phyloP scores from a whole-genome alignment of 164 flowering plant genomes.

The Santalum album region DNA sequence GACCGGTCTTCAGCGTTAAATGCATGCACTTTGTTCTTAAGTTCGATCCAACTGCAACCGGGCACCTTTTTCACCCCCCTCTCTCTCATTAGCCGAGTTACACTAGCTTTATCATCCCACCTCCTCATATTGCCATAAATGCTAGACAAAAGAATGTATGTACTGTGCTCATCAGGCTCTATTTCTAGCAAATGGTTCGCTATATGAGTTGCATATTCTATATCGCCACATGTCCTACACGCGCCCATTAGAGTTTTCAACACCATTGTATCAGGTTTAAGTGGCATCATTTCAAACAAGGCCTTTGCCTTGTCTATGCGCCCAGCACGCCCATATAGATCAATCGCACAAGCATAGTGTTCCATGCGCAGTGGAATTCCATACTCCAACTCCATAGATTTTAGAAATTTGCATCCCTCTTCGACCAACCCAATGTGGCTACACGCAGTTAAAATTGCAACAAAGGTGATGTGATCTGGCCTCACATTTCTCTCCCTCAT shows the following conservation, averaged over 20 bases:
- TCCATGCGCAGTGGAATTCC: slow-evolving; percentile 69
- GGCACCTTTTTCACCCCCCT: slow-evolving; percentile 76
- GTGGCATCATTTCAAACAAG: slow-evolving; percentile 63
- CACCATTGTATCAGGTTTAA: slow-evolving; percentile 65
- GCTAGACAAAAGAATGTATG: slow-evolving; percentile 68
- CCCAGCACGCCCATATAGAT: slow-evolving; percentile 75
- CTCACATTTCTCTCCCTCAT: slow-evolving; percentile 53
- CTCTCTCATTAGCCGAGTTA: slow-evolving; percentile 68
- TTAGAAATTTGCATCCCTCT: slow-evolving; percentile 40
- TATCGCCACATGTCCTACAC: slow-evolving; percentile 62
- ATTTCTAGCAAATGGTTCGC: slow-evolving; percentile 43
- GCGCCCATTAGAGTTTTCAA: slow-evolving; percentile 77
- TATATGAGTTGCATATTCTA: slow-evolving; percentile 48
- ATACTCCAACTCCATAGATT: slow-evolving; percentile 50
- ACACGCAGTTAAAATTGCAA: slow-evolving; percentile 78
- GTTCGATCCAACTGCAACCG: slow-evolving; percentile 91
- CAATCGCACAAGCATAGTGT: slow-evolving; percentile 83
- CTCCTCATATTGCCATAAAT: slow-evolving; percentile 53
- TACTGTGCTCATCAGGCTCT: slow-evolving; percentile 76
- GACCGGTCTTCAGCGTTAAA: slow-evolving; percentile 69
- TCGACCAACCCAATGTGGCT: slow-evolving; percentile 74
- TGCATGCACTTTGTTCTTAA: slow-evolving; percentile 47
- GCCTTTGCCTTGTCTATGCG: slow-evolving; percentile 48
- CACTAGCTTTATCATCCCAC: slow-evolving; percentile 67
- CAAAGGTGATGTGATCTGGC: slow-evolving; percentile 75